phyloP scores from a whole-genome alignment of 108 stramenopile species.

The Thalassiosira profunda region DNA sequence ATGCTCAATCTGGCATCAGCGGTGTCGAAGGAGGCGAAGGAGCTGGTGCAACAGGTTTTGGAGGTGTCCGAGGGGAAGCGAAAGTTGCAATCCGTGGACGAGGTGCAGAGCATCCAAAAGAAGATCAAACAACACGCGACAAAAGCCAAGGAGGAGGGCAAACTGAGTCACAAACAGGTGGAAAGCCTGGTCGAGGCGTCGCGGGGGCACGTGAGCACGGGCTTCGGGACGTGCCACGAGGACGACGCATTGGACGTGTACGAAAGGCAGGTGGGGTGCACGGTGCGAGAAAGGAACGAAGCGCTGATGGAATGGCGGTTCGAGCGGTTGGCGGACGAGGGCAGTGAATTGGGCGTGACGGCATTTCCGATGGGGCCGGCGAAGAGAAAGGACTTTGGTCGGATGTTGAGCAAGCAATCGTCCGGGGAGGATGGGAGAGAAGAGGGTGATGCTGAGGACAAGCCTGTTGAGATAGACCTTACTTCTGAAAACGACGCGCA shows the following conservation, averaged over 20 bases:
- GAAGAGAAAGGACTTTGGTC: conserved; percentile 5
- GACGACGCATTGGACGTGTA: conserved; percentile 75
- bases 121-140: conserved; percentile 33
- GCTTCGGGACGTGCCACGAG: conserved; percentile 76
- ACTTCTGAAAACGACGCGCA: not conserved
- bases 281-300: conserved; percentile 69
- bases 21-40: conserved; percentile 43
- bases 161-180: conserved; percentile 46
- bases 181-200: conserved; percentile 50
- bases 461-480: not conserved
- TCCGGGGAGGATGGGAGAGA: not conserved
- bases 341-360: conserved; percentile 20
- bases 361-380: conserved; percentile 41
- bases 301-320: conserved; percentile 71
- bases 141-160: conserved; percentile 41
- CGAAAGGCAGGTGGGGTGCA: conserved; percentile 61
- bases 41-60: conserved; percentile 46
- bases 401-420: not conserved
- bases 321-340: conserved; percentile 11
- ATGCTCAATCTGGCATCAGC: conserved; percentile 55
- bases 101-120: conserved; percentile 51
- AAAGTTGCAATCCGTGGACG: conserved; percentile 29
- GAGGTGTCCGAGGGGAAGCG: conserved; percentile 49
- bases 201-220: conserved; percentile 58
- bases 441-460: not conserved